These are phyloP conservation scores for Globisporangium acanthophoron DNA, from an alignment of 352 stramenopile genomes.

Conservation along the genomic window DNA sequence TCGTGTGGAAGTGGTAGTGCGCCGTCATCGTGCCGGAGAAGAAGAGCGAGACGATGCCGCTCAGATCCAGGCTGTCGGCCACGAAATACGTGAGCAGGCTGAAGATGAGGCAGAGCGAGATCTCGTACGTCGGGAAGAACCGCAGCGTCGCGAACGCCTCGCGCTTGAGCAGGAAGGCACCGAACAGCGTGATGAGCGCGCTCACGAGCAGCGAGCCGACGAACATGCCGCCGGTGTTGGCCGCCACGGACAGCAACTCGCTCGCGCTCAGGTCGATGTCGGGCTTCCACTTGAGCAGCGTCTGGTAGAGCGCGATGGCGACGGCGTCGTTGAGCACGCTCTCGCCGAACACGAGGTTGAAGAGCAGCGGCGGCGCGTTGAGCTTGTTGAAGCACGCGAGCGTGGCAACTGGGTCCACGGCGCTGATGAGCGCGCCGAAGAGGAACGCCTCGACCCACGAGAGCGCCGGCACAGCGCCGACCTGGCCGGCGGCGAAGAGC, in stretches of 20 bases:
- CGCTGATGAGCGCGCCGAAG: slow-evolving; percentile 91
- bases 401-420: slow-evolving; percentile 92
- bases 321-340: slow-evolving; percentile 94
- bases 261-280: slow-evolving; percentile 60
- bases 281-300: slow-evolving; percentile 84
- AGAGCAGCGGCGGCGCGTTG: slow-evolving; percentile 82
- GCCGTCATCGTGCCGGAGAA: slow-evolving; percentile 90
- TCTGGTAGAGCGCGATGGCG: slow-evolving; percentile 92
- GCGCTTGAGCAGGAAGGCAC: slow-evolving; percentile 75
- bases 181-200: slow-evolving; percentile 59
- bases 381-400: slow-evolving; percentile 91
- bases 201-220: slow-evolving; percentile 71
- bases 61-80: slow-evolving; percentile 70
- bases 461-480: slow-evolving; percentile 60
- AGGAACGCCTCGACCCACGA: slow-evolving; percentile 90
- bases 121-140: slow-evolving; percentile 84
- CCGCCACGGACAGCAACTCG: slow-evolving; percentile 52
- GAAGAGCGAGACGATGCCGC: slow-evolving; percentile 92
- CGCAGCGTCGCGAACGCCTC: slow-evolving; percentile 63
- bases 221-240: slow-evolving; percentile 76
- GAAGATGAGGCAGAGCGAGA: slow-evolving; percentile 83
- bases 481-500: slow-evolving; percentile 59
- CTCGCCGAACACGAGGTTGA: slow-evolving; percentile 95
- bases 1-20: slow-evolving; percentile 85
- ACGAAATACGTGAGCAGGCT: slow-evolving; percentile 85